These are phyloP conservation scores for Citrus unshiu DNA, from an alignment of 345 rosid species.

Conservation along the genomic window DNA sequence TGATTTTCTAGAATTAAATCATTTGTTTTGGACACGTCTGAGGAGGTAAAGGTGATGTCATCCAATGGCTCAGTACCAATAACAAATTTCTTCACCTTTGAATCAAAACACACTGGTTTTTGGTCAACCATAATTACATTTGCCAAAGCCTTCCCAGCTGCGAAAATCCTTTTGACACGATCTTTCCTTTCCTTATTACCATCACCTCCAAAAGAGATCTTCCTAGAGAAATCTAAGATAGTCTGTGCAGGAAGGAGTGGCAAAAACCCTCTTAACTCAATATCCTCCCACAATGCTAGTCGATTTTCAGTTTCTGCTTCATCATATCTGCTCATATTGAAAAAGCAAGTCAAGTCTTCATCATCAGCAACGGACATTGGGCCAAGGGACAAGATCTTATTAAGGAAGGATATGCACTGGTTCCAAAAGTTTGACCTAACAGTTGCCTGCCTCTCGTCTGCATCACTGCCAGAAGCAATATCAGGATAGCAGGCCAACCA, in stretches of 20 bases:
- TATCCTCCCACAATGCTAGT: constrained; percentile 91
- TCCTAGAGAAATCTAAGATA: constrained; percentile 84
- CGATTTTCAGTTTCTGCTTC: constrained; percentile 89
- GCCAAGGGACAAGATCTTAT: constrained; percentile 54
- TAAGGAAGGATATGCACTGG: constrained; percentile 58
- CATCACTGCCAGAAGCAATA: constrained; percentile 55
- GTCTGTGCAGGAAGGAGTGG: constrained; percentile 86
- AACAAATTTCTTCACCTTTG: constrained; percentile 66
- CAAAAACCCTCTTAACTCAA: constrained; percentile 84
- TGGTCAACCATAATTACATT: constrained; percentile 59
- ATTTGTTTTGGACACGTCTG: constrained; percentile 24
- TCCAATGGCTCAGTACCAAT: constrained; percentile 60
- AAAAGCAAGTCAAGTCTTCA: constrained; percentile 82
- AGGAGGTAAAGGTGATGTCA: constrained; percentile 25
- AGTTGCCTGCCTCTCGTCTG: constrained; percentile 62
- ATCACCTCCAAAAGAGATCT: constrained; percentile 54
- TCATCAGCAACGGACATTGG: constrained; percentile 51
- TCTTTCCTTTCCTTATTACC: constrained; percentile 63
- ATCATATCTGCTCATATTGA: constrained; percentile 81
- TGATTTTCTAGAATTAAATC: constrained; percentile 33
- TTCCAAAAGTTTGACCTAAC: constrained; percentile 70
- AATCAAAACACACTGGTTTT: constrained; percentile 57
- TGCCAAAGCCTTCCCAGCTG: constrained; percentile 79
- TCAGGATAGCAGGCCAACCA: constrained; percentile 95
- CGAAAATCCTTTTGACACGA: constrained; percentile 72